Base-by-base conservation (phyloP, 2,329 filamentous ascomycete species). In the Orbilia ellipsospora region DNA sequence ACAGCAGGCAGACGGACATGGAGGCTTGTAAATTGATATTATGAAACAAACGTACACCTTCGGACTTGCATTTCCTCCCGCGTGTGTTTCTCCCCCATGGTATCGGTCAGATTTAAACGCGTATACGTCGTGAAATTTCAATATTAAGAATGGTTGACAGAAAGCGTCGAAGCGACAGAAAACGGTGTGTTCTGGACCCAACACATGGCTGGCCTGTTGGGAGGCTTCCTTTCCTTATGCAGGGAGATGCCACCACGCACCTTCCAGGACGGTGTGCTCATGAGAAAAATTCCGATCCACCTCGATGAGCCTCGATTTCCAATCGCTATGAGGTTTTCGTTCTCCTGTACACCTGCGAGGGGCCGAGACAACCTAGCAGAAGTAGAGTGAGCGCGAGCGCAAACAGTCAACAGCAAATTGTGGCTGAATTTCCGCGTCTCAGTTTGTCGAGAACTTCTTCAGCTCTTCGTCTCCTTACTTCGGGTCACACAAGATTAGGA, bases 331-430 rank as follows among this genome's bases (percentile, higher is more conserved):
- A 36, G 45, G 26, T 31, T 50, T 31, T 56, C 23, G 13, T 59
- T 50, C 69, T 60, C 70, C 64, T 67, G 70, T 44, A n/a, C 62
- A 63, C 40, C 63, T 74, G 70, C 57, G 57, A 74, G 70, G 70
- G 68, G 62, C 13, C 56, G 54, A 57, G 48, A 48, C 50, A 62
- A 66, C 62, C 56, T 28, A 44, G 59, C 42, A 44, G 52, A 52
- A 62, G 55, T n/a, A 18, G 48, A 52, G 10, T 5, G 7, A 48
- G 44, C 15, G 15, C 16, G 44, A 18, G 15, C 8, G 16, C 42
- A 13, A 45, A 16, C 42, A 5, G 42, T 13, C 42, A 45, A 31
- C 28, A 31, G 28, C 28, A 31, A 31, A 31, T 45, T 4, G 44
- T 48, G 44, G 44, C 44, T 48, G 44, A 18, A 48, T n/a, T 1